Percentiles rank a stretch among this genome's conserved stretches.
These are phyloP conservation scores for Mortierella sp. DNA, from an alignment of 371 early-diverging fungal genomes.

Conservation along the genomic window DNA sequence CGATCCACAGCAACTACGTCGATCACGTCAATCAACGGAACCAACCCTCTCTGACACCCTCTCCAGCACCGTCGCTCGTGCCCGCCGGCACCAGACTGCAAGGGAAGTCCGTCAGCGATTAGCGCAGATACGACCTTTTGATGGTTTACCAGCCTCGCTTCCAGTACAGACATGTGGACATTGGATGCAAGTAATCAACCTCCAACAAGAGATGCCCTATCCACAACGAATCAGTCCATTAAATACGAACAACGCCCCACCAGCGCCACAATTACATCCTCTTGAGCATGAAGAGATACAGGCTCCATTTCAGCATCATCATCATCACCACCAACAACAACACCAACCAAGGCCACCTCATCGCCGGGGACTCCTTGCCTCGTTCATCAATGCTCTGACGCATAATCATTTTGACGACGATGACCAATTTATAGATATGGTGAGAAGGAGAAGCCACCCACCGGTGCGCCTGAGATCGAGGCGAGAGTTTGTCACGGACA, in stretches of 20 bases:
- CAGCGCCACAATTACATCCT: conserved; percentile 2
- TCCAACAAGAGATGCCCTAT: conserved; percentile 43
- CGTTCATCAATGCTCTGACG: conserved; percentile 8
- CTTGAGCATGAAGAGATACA: background rate
- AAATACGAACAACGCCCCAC: background rate
- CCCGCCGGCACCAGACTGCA: conserved; percentile 22
- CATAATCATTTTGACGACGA: background rate
- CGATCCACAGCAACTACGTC: background rate
- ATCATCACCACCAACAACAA: conserved; percentile 15
- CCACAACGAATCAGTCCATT: conserved; percentile 13
- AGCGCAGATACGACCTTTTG: conserved; percentile 14
- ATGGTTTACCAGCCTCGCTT: conserved; percentile 33
- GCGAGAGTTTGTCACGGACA: conserved; percentile 37
- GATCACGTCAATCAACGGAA: background rate
- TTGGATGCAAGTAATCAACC: conserved; percentile 50
- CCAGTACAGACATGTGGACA: conserved; percentile 41
- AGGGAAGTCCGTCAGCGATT: conserved; percentile 24
- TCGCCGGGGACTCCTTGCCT: conserved; percentile 11
- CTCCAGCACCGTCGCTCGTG: conserved; percentile 13
- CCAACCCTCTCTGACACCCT: background rate
- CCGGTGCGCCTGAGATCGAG: conserved; percentile 16
- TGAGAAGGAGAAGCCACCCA: background rate
- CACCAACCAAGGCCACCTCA: background rate
- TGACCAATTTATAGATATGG: background rate
- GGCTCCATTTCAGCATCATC: background rate